Percentiles rank a stretch among this genome's conserved stretches.
phyloP scores from a whole-genome alignment of 768 basidiomycete species.

The Lactarius sp. region DNA sequence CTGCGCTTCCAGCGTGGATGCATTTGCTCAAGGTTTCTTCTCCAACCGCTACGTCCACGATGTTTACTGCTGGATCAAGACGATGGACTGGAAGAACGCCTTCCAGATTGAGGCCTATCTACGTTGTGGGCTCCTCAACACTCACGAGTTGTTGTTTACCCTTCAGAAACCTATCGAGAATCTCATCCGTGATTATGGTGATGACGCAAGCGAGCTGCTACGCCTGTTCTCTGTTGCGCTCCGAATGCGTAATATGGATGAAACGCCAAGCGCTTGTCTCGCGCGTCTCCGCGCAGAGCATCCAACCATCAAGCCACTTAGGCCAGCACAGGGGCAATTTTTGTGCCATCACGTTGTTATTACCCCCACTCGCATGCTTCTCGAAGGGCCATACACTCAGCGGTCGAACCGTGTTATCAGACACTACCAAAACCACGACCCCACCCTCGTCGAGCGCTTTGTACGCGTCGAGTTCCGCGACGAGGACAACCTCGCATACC shows the following conservation, averaged over 20 bases:
- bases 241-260: constrained; percentile 38
- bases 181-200: neutral
- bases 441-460: constrained; percentile 58
- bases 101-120: constrained; percentile 75
- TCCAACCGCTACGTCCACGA: constrained; percentile 40
- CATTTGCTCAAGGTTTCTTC: constrained; percentile 45
- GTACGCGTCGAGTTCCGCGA: constrained; percentile 79
- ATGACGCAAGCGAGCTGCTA: constrained; percentile 44
- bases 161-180: neutral
- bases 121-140: constrained; percentile 56
- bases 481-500: constrained; percentile 66
- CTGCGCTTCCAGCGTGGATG: neutral
- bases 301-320: constrained; percentile 25
- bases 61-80: constrained; percentile 40
- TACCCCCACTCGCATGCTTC: constrained; percentile 65
- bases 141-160: constrained; percentile 41
- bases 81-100: constrained; percentile 58
- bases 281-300: constrained; percentile 32
- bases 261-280: constrained; percentile 44
- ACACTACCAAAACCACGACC: constrained; percentile 36
- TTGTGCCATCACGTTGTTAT: constrained; percentile 69
- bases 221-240: constrained; percentile 51
- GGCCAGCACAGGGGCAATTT: constrained; percentile 42
- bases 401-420: constrained; percentile 81
- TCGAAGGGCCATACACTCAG: constrained; percentile 69